Evolutionary conservation across 139 green algal species (phyloP), one percentile per base, ranked within the genome.

Genomic region (Eudorina sp.): DNA sequence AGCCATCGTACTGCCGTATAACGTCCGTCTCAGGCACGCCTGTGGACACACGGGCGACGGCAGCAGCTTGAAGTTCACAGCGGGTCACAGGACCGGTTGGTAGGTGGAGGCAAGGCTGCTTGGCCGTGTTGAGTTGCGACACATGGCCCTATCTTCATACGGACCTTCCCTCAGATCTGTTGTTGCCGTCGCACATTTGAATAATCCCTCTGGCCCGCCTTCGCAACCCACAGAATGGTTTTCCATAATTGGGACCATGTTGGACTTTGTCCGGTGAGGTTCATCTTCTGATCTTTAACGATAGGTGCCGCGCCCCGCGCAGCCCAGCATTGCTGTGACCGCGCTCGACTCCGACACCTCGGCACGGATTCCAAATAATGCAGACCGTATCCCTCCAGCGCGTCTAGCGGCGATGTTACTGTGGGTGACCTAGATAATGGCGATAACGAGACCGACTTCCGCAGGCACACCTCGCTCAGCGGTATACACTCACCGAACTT

Each of bases 1-100:
- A 98, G 27, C 91, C 89, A 29, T 93, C 76, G 82, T 90, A 94
- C 29, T 92, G 83, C 0, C 90, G 89, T 87, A 97, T 70, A 9
- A 78, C 83, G 7, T 92, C 82, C 3, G 85, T 92, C 51, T 93
- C 73, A 1, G 92, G 88, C 38, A 90, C 62, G 38, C 89, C 89
- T 75, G 36, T 46, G 55, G 5, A 8, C 55, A 55, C 48, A 13
- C 48, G 11, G 13, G 48, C 48, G 13, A 55, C 11, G 48, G 48
- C 11, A 55, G 9, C 48, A 55, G 48, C 48, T 55, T 55, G n/a
- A n/a, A n/a, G n/a, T n/a, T n/a, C n/a, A n/a, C n/a, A n/a, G n/a
- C n/a, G n/a, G n/a, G n/a, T n/a, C n/a, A n/a, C n/a, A n/a, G n/a
- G n/a, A n/a, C n/a, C n/a, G n/a, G n/a, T n/a, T n/a, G n/a, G n/a